Evolutionary conservation across 306 rosid genomes (phyloP), one percentile per base, ranked within the genome.

Genomic region (Lathyrus tuberosus): DNA sequence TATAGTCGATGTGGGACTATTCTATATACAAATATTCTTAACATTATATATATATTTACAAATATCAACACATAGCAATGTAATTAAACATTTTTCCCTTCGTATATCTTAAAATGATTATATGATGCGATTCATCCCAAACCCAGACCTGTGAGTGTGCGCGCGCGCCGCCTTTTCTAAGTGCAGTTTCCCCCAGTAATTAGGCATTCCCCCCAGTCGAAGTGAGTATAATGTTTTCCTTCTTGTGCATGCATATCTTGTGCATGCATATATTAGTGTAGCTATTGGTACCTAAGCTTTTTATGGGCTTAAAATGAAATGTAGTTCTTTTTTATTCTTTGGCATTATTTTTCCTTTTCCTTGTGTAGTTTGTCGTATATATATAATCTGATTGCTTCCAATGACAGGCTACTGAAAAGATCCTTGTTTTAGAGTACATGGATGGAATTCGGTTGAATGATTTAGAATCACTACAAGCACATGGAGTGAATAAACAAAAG

Each of bases 401-500:
- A 60, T 84, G 78, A 38, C 89, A 95, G 99, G 89, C 97, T 56
- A 82, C 97, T 38, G 97, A 91, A 67, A 89, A 84, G 79, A 81
- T 95, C 71, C 95, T 95, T 67, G 62, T 95, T 79, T 87, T 84
- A 64, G 99, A 91, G 86, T 95, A 86, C 62, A 95, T 95, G 99
- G 99, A 95, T 77, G 99, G 97, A 47, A 95, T 95, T 80, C 95
- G 97, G 65, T 63, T 95, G 83, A 95, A 91, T 68, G 99, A 95
- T 80, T 65, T 83, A 69, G 91, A 87, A 37, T 66, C 85, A 14
- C 79, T 91, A 33, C 95, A 91, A 67, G 95, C 86, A 69, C 82
- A 73, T 84, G 92, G 92, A 66, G 85, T 95, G 37, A n/a, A 95
- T 83, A 95, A 91, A 74, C 95, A 91, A 79, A 87, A 81, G 66